phyloP scores from a whole-genome alignment of 2,329 filamentous ascomycete genomes.

The Pseudogymnoascus sp. region DNA sequence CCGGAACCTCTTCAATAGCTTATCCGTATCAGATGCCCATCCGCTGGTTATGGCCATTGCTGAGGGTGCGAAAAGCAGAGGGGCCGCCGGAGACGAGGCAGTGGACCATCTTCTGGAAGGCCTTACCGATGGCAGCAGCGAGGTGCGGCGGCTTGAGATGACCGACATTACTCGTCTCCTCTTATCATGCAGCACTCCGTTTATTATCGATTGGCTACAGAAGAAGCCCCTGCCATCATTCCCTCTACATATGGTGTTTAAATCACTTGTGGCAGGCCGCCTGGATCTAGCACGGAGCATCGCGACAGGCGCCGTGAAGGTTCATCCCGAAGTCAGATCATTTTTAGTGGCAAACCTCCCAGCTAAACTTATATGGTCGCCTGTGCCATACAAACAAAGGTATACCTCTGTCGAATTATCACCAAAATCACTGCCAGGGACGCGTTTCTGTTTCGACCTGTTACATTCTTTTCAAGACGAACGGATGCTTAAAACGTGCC shows the following conservation, averaged over 20 bases:
- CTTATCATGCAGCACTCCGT: not conserved
- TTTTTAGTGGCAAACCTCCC: not conserved
- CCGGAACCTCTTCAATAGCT: not conserved
- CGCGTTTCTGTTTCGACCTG: not conserved
- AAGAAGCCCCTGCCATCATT: not conserved
- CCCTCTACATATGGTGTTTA: not conserved
- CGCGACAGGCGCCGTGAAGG: not conserved
- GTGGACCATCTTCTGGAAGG: not conserved
- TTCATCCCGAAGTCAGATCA: not conserved
- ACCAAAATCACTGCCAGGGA: not conserved
- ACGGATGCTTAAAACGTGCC: not conserved
- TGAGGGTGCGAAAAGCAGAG: not conserved
- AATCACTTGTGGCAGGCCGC: not conserved
- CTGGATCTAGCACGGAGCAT: not conserved
- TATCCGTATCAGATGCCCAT: not conserved
- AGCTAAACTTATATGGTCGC: not conserved
- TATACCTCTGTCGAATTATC: not conserved
- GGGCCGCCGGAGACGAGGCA: not conserved
- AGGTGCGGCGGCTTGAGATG: not conserved
- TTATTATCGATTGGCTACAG: not conserved
- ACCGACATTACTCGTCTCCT: not conserved
- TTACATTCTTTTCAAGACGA: not conserved
- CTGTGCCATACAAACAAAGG: not conserved
- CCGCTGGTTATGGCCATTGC: not conserved
- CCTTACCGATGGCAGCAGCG: not conserved